Percentiles rank a stretch among this genome's conserved stretches.
phyloP scores from a whole-genome alignment of 2,329 filamentous ascomycete genomes.

The Ophiocordyceps polyrhachis-furcata region DNA sequence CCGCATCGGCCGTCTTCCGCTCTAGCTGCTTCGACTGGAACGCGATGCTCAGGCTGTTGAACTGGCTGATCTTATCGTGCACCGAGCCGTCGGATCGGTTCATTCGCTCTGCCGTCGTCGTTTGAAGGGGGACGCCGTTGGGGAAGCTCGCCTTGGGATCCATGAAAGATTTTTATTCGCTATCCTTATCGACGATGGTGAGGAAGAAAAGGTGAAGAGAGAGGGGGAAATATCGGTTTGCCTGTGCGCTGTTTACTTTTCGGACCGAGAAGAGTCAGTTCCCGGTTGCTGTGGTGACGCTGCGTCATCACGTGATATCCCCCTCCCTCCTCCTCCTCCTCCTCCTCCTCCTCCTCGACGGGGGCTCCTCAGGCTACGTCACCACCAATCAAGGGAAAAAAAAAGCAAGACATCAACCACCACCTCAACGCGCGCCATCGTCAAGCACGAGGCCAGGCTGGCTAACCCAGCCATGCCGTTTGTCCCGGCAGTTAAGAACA shows the following conservation, averaged over 20 bases:
- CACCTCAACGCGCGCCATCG: background rate
- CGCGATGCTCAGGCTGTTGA: constrained; percentile 49
- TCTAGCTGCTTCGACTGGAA: constrained; percentile 41
- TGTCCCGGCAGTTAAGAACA: too few relatives aligned
- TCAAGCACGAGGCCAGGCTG: constrained; percentile 4
- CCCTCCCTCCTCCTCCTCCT: background rate
- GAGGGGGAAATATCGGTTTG: too few relatives aligned
- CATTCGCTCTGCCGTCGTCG: constrained; percentile 43
- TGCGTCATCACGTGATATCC: background rate
- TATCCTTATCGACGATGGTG: too few relatives aligned
- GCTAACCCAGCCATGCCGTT: background rate
- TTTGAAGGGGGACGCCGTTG: constrained; percentile 34
- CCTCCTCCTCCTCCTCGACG: background rate
- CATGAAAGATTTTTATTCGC: too few relatives aligned
- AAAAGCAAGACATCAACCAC: background rate
- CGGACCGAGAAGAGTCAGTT: background rate
- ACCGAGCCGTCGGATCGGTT: constrained; percentile 45
- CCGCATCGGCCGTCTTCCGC: constrained; percentile 45
- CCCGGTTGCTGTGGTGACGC: background rate
- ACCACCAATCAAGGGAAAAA: background rate
- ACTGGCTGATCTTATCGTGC: constrained; percentile 51
- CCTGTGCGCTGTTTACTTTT: background rate
- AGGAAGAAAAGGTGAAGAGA: too few relatives aligned
- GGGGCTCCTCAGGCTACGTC: background rate
- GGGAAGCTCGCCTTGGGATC: background rate